These are phyloP conservation scores for Bertia moriformis DNA, from an alignment of 2,329 filamentous ascomycete species.

Conservation along the genomic window DNA sequence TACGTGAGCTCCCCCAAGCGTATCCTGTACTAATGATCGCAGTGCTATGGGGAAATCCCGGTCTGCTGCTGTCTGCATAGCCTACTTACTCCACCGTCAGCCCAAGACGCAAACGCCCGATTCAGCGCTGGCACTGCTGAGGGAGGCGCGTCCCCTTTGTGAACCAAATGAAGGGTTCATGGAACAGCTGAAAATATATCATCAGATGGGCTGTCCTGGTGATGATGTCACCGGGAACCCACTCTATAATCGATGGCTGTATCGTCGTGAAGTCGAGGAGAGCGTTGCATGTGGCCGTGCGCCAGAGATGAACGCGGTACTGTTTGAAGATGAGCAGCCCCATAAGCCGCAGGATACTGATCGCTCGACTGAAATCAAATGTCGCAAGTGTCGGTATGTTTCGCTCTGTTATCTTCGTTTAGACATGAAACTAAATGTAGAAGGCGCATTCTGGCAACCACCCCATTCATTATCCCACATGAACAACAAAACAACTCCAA, in stretches of 20 bases:
- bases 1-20: too few species aligned
- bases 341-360: slow-evolving; percentile 22
- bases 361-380: slow-evolving; percentile 36
- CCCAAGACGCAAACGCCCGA: neutral
- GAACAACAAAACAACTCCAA: slow-evolving; percentile 13
- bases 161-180: slow-evolving; percentile 90
- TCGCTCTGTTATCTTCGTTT: slow-evolving; percentile 4
- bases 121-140: neutral
- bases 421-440: slow-evolving; percentile 1
- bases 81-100: slow-evolving; percentile 35
- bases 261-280: slow-evolving; percentile 36
- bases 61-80: slow-evolving; percentile 47
- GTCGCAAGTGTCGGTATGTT: slow-evolving; percentile 73
- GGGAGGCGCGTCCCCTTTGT: slow-evolving; percentile 1
- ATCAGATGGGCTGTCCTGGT: slow-evolving; percentile 68
- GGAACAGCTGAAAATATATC: slow-evolving; percentile 73
- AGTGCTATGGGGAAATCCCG: slow-evolving; percentile 61
- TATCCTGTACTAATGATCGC: too few species aligned
- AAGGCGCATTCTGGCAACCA: slow-evolving; percentile 41
- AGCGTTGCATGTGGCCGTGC: slow-evolving; percentile 60
- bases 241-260: slow-evolving; percentile 62
- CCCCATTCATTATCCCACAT: slow-evolving; percentile 56
- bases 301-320: slow-evolving; percentile 59
- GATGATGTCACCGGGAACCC: slow-evolving; percentile 52
- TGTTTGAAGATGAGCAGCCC: slow-evolving; percentile 64